A percentile compares a stretch with the other conserved stretches of the same genome.
phyloP scores from a whole-genome alignment of 495 filamentous ascomycete genomes.

The Cladorrhinum samala region DNA sequence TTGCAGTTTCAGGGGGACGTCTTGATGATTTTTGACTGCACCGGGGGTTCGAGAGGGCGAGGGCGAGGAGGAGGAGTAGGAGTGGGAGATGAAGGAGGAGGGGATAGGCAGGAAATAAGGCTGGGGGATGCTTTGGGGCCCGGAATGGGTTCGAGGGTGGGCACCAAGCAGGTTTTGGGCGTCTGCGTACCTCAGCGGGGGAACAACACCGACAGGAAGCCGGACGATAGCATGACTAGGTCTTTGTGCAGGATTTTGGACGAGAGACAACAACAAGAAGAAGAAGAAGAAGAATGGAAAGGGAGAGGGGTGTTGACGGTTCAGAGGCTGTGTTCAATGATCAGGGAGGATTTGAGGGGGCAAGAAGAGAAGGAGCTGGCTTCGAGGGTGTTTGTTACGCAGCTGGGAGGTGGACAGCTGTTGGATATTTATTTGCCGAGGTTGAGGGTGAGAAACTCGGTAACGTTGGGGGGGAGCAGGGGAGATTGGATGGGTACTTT shows the following conservation, averaged over 20 bases:
- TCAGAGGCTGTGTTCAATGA: slow-evolving; percentile 22
- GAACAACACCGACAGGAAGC: not conserved
- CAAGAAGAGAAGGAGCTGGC: not conserved
- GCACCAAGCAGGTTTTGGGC: slow-evolving; percentile 23
- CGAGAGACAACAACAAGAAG: not conserved
- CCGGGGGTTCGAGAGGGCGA: too few species aligned
- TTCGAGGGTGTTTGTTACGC: slow-evolving; percentile 22
- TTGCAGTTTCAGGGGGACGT: slow-evolving; percentile 19
- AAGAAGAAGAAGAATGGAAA: not conserved
- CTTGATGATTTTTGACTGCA: slow-evolving; percentile 24
- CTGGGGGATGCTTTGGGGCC: slow-evolving; percentile 10
- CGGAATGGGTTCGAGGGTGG: slow-evolving; percentile 9
- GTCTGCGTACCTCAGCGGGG: slow-evolving; percentile 11
- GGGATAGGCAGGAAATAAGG: slow-evolving; percentile 7
- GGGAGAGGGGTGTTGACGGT: slow-evolving; percentile 13
- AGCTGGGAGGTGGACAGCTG: slow-evolving; percentile 22
- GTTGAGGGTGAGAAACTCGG: too few species aligned
- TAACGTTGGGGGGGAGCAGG: too few species aligned
- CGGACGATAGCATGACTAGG: slow-evolving; percentile 11
- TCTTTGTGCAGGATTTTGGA: slow-evolving; percentile 17
- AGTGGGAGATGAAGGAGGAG: not conserved
- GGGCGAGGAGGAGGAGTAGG: not conserved
- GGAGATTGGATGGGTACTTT: too few species aligned
- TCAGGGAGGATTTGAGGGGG: slow-evolving; percentile 17
- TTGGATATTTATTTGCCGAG: slow-evolving; percentile 22